phyloP scores from a whole-genome alignment of 805 yeast genomes.

The Tetrapisispora nanseiensis region DNA sequence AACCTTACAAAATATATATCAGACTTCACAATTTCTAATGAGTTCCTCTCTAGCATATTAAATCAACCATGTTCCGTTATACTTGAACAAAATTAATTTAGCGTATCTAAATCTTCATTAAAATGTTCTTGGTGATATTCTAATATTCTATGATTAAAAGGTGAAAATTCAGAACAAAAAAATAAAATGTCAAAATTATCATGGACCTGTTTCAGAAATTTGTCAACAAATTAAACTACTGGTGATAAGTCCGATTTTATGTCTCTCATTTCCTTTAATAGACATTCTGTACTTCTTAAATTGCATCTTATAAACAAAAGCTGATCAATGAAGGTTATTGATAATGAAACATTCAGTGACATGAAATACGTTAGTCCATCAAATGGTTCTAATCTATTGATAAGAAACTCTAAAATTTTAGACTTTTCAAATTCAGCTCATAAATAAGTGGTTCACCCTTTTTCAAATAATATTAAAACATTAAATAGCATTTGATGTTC shows the following conservation, averaged over 20 bases:
- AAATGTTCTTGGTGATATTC: neutral
- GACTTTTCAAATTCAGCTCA: neutral
- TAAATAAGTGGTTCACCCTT: neutral
- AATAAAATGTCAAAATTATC: conserved; percentile 1
- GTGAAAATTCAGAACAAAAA: neutral
- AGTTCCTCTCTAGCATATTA: neutral
- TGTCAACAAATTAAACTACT: neutral
- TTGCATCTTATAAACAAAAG: neutral
- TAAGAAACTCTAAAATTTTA: neutral
- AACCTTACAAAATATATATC: neutral
- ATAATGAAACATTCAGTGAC: neutral
- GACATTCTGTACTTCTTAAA: neutral
- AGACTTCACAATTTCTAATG: neutral
- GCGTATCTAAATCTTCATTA: neutral
- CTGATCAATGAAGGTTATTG: neutral
- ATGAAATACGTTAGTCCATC: neutral
- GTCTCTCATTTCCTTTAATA: conserved; percentile 1
- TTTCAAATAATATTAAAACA: neutral
- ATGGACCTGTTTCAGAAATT: neutral
- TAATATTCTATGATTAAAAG: neutral
- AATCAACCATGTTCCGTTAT: neutral
- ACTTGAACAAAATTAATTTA: neutral
- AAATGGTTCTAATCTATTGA: neutral
- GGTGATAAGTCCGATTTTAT: neutral
- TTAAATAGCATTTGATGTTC: neutral